Evolutionary conservation across 2,329 filamentous ascomycete species (phyloP).

Genomic region (Penicillium sp.): DNA sequence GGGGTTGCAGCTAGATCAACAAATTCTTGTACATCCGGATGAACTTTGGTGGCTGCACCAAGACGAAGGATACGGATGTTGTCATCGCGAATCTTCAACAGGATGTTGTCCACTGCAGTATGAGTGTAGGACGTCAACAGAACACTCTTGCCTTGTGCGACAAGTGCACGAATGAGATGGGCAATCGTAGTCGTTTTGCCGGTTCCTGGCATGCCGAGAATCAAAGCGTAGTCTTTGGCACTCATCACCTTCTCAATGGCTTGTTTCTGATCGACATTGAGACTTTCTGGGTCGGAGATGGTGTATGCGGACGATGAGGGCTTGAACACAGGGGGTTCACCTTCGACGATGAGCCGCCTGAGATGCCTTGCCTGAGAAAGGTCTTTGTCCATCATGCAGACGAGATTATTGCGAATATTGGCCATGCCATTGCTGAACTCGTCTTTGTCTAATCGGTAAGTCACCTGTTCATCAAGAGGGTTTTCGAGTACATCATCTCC

Average conservation of each 20-base stretch:
- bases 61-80: constrained; percentile 80
- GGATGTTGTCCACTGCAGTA: constrained; percentile 95
- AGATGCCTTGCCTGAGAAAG: constrained; percentile 70
- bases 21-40: constrained; percentile 83
- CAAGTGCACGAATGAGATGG: constrained; percentile 89
- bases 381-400: constrained; percentile 84
- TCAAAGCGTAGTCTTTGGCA: constrained; percentile 91
- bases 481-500: constrained; percentile 41
- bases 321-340: constrained; percentile 72
- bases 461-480: constrained; percentile 50
- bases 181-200: constrained; percentile 98
- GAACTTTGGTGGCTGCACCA: constrained; percentile 80
- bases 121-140: constrained; percentile 95
- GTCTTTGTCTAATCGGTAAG: constrained; percentile 91
- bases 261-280: constrained; percentile 83
- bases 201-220: constrained; percentile 96
- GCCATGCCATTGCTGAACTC: constrained; percentile 99
- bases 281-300: constrained; percentile 55
- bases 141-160: constrained; percentile 87
- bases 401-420: constrained; percentile 86
- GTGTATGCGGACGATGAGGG: constrained; percentile 62
- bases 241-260: constrained; percentile 96
- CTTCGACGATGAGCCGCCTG: constrained; percentile 77
- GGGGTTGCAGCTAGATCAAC: constrained; percentile 73
- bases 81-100: constrained; percentile 83